Conservation (phyloP, 2,329 filamentous ascomycete genomes). For the Cordyceps tenuipes region DNA sequence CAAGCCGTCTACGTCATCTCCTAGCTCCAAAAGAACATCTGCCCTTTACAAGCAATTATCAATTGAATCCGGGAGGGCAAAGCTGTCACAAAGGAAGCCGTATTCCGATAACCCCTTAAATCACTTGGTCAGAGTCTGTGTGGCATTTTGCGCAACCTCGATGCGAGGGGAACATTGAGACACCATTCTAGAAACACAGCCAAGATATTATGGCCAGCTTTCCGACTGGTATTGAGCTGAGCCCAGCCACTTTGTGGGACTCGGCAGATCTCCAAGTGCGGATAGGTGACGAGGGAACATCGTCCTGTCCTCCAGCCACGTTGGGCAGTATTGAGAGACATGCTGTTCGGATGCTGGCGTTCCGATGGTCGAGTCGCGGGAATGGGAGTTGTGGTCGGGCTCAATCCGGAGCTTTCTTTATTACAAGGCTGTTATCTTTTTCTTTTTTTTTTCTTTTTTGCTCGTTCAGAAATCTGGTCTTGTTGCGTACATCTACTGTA, state of each 20-base stretch:
- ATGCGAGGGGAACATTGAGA: neutral
- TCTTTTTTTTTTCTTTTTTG: neutral
- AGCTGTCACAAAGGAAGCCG: too few relatives aligned
- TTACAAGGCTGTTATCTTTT: neutral
- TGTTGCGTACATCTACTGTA: too few relatives aligned
- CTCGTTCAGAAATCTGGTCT: neutral
- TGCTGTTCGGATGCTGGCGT: neutral
- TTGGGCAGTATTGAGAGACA: conserved; percentile 1
- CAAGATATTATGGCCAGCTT: too few relatives aligned
- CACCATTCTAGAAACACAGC: neutral
- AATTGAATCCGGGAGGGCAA: too few relatives aligned
- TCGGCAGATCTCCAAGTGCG: neutral
- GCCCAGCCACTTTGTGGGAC: neutral
- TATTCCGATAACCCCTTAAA: too few relatives aligned
- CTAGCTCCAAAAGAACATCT: too few relatives aligned
- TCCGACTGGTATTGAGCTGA: too few relatives aligned
- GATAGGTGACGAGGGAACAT: neutral
- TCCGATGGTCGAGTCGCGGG: neutral
- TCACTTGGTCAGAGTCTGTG: too few relatives aligned
- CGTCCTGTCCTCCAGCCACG: neutral
- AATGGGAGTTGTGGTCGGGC: neutral
- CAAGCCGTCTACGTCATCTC: too few relatives aligned
- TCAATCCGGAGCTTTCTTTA: neutral
- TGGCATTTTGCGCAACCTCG: neutral
- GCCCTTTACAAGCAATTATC: too few relatives aligned